Evolutionary conservation across 257 asterid genomes (phyloP).

Genomic region (Jaltomata sinuosa): DNA sequence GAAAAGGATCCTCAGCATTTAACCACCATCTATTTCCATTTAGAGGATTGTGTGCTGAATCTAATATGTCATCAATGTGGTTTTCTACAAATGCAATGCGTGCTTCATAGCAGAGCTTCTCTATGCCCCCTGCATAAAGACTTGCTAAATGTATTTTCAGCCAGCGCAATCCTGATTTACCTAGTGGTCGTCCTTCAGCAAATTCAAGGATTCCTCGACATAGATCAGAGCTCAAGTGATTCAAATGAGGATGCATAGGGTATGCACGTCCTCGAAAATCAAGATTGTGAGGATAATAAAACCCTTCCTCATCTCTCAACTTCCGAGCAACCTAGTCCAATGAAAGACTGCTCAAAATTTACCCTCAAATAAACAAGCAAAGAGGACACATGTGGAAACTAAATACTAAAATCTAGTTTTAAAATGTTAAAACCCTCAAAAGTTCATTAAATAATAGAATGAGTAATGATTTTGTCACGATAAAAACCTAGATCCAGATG

Average conservation of each 20-base stretch:
- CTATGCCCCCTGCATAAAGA: slow-evolving; percentile 83
- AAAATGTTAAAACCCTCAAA: background rate
- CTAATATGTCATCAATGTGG: slow-evolving; percentile 63
- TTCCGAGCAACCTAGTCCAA: slow-evolving; percentile 79
- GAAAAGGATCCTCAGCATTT: slow-evolving; percentile 94
- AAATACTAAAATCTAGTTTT: background rate
- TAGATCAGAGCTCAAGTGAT: slow-evolving; percentile 88
- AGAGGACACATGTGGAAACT: background rate
- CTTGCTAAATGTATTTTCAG: slow-evolving; percentile 85
- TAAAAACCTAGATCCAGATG: background rate
- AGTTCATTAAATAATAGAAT: background rate
- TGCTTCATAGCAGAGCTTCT: slow-evolving; percentile 76
- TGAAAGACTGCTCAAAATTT: slow-evolving; percentile 11
- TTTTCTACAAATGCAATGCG: slow-evolving; percentile 81
- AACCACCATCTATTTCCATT: slow-evolving; percentile 93
- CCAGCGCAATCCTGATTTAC: slow-evolving; percentile 81
- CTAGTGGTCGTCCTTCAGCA: slow-evolving; percentile 87
- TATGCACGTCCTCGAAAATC: slow-evolving; percentile 99
- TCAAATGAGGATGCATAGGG: slow-evolving; percentile 97
- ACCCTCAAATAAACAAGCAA: background rate
- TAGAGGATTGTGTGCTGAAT: slow-evolving; percentile 74
- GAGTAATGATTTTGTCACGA: background rate
- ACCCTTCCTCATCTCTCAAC: slow-evolving; percentile 91
- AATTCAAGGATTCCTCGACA: slow-evolving; percentile 96
- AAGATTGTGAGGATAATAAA: slow-evolving; percentile 94